Evolutionary conservation across 2,329 filamentous ascomycete genomes (phyloP), one percentile per base, ranked within the genome.

Genomic region (Penicillium palitans): DNA sequence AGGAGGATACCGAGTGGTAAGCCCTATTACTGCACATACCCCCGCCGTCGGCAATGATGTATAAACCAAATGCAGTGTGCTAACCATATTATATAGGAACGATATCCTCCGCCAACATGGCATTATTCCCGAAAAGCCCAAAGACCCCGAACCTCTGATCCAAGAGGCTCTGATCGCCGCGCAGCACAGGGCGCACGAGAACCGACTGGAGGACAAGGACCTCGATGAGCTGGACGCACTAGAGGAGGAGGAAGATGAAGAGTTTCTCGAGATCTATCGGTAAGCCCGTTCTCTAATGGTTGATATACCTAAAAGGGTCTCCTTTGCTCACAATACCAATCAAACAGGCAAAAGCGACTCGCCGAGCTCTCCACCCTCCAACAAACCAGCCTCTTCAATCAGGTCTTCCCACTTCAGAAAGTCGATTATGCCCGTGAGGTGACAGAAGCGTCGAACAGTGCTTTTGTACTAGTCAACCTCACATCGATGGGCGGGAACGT

Each of bases 1-100:
- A 98, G 72, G 95, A 92, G 62, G 95, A 99, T 74, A 99, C 95
- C 63, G 95, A 99, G 88, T 99, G 95, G 95, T 93, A 80, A 59
- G 65, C 64, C 65, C 49, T 47, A 41, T 49, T 42, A 31, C 45
- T 61, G 59, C 66, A 56, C 57, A 56, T 29, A 52, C 24, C 57
- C 57, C 55, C 39, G 37, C 55, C 53, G 45, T 57, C 48, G 56
- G 54, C 58, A 15, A 33, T 33, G 53, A 64, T 53, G 54, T 57
- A 52, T 52, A 57, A 8, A 24, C 21, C n/a, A 55, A 54, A 55
- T 44, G 60, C 42, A 50, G 46, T 61, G 12, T 40, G 50, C 62
- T 63, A 58, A 60, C 61, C 58, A 35, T 9, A 44, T 54, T 37
- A 44, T 52, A 58, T 66, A 97, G 93, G 93, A 99, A 99, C 75